Percentiles rank a stretch among this genome's conserved stretches.
Conservation (phyloP, 768 basidiomycete genomes). For the Russula griseocarnosa region DNA sequence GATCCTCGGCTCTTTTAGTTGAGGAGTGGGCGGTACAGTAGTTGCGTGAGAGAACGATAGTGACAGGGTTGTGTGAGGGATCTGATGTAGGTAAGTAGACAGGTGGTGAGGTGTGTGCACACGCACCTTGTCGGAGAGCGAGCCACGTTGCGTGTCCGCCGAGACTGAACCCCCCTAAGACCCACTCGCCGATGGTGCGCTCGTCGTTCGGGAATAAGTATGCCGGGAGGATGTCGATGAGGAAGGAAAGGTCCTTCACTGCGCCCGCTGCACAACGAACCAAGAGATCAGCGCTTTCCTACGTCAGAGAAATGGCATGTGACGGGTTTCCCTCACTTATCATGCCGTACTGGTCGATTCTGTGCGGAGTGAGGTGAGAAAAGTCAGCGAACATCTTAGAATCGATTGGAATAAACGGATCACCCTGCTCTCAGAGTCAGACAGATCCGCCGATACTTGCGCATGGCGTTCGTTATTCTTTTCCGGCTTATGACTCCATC, state of each 20-base stretch:
- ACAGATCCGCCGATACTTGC: conserved; percentile 31
- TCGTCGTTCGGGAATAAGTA: conserved; percentile 70
- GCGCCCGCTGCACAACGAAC: conserved; percentile 50
- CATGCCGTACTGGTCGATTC: conserved; percentile 49
- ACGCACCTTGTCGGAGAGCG: conserved; percentile 46
- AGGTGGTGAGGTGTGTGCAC: no score
- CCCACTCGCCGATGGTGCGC: conserved; percentile 60
- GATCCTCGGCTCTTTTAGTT: conserved; percentile 41
- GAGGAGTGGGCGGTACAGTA: background rate
- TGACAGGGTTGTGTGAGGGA: background rate
- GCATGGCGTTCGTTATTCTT: conserved; percentile 44
- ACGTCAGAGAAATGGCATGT: background rate
- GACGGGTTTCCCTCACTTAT: conserved; percentile 35
- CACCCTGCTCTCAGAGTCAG: background rate
- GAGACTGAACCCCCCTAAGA: conserved; percentile 69
- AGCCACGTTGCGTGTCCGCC: conserved; percentile 87
- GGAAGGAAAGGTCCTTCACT: conserved; percentile 67
- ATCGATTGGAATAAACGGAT: background rate
- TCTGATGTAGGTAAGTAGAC: conserved; percentile 34
- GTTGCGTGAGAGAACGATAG: conserved; percentile 9
- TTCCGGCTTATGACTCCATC: conserved; percentile 36
- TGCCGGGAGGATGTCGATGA: conserved; percentile 74
- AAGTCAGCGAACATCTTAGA: conserved; percentile 10
- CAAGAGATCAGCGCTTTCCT: background rate
- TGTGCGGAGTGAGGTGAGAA: conserved; percentile 10